Evolutionary conservation across 2,329 filamentous ascomycete genomes (phyloP).

Genomic region (Fusarium pseudocircinatum): DNA sequence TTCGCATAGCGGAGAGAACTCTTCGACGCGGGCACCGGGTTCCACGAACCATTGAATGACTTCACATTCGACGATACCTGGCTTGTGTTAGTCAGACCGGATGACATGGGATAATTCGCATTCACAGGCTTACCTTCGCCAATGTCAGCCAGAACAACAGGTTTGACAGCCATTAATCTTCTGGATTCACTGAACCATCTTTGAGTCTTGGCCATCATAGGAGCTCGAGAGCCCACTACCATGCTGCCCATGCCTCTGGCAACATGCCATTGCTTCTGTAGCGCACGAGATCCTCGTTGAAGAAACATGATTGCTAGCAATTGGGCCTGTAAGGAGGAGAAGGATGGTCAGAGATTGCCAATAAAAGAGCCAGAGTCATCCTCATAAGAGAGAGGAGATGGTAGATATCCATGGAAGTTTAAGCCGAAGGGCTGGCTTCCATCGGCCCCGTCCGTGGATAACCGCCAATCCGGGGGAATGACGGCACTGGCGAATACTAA

Average conservation of each 20-base stretch:
- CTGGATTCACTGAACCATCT: constrained; percentile 63
- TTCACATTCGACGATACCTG: constrained; percentile 97
- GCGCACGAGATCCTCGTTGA: constrained; percentile 59
- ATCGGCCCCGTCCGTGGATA: constrained; percentile 50
- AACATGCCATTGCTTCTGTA: constrained; percentile 62
- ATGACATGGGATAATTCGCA: not conserved
- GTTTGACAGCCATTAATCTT: constrained; percentile 71
- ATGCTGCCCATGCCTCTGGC: constrained; percentile 53
- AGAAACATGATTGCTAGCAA: constrained; percentile 60
- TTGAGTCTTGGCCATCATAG: constrained; percentile 44
- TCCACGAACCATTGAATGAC: constrained; percentile 99
- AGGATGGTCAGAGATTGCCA: constrained; percentile 18
- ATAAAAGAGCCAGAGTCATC: constrained; percentile 12
- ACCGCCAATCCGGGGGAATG: constrained; percentile 48
- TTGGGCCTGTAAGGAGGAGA: constrained; percentile 31
- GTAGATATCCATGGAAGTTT: constrained; percentile 30
- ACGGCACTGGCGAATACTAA: constrained; percentile 33
- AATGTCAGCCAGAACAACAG: constrained; percentile 85
- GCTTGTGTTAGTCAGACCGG: constrained; percentile 21
- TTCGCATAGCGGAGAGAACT: constrained; percentile 97
- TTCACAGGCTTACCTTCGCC: constrained; percentile 72
- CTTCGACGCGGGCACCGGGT: constrained; percentile 92
- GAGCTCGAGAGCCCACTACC: constrained; percentile 43
- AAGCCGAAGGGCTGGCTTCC: constrained; percentile 48
- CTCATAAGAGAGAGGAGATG: constrained; percentile 37